Conservation (phyloP, 352 stramenopile species). For the Globisporangium cylindrosporum region DNA sequence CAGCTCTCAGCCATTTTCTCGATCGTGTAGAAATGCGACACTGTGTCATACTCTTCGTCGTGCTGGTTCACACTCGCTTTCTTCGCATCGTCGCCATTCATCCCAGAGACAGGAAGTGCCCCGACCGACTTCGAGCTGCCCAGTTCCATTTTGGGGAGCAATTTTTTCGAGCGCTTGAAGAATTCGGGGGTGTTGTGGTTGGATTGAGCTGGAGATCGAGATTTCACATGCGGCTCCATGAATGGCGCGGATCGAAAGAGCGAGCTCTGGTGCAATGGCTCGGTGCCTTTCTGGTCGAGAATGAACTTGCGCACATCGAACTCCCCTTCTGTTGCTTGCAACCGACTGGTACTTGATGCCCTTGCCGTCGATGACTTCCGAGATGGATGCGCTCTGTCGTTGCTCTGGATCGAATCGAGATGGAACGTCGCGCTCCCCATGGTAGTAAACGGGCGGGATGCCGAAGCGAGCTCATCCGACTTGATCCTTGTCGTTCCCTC, state of each 20-base stretch:
- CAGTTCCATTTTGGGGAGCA: slow-evolving; percentile 18
- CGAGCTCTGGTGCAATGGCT: slow-evolving; percentile 52
- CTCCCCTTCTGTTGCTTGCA: slow-evolving; percentile 19
- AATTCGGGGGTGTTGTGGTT: slow-evolving; percentile 5
- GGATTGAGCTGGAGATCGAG: slow-evolving; percentile 1
- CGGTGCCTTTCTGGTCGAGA: slow-evolving; percentile 50
- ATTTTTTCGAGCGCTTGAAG: slow-evolving; percentile 15
- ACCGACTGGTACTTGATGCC: neutral
- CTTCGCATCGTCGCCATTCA: slow-evolving; percentile 10
- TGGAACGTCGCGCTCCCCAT: slow-evolving; percentile 33
- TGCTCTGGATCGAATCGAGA: slow-evolving; percentile 19
- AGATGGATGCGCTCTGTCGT: slow-evolving; percentile 1
- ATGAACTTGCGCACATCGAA: slow-evolving; percentile 71
- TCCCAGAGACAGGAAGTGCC: neutral
- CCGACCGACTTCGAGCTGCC: neutral
- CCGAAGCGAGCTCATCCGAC: slow-evolving; percentile 7
- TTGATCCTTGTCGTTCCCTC: neutral
- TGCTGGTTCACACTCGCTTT: slow-evolving; percentile 17
- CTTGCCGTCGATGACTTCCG: slow-evolving; percentile 8
- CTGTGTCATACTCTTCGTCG: slow-evolving; percentile 32
- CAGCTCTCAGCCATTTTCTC: slow-evolving; percentile 70
- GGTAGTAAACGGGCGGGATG: slow-evolving; percentile 31
- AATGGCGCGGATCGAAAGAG: slow-evolving; percentile 50
- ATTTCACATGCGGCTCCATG: slow-evolving; percentile 7
- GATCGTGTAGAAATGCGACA: slow-evolving; percentile 79